Conservation (phyloP, 2,329 filamentous ascomycete species). For the Xenoacremonium recifei region DNA sequence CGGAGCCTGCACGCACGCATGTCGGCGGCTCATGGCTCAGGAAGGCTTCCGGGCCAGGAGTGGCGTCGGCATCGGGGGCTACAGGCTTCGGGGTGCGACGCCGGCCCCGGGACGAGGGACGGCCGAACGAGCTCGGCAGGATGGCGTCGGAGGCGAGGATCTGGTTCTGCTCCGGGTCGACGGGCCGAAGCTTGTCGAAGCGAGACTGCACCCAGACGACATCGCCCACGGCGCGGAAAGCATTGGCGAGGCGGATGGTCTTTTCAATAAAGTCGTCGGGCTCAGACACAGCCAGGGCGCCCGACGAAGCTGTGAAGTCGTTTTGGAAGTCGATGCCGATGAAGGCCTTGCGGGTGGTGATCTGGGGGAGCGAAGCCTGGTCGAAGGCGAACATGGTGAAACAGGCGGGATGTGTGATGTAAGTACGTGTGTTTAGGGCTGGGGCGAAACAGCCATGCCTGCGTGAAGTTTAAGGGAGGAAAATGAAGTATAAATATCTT, state of each 20-base stretch:
- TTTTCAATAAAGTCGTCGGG: slow-evolving; percentile 66
- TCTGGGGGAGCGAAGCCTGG: slow-evolving; percentile 51
- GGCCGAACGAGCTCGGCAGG: slow-evolving; percentile 16
- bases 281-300: slow-evolving; percentile 64
- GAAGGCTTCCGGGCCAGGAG: slow-evolving; percentile 43
- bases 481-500: too few species aligned
- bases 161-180: slow-evolving; percentile 51
- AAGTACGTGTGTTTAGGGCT: too few species aligned
- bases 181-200: slow-evolving; percentile 62
- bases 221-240: slow-evolving; percentile 69
- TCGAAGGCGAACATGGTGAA: slow-evolving; percentile 56
- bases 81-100: slow-evolving; percentile 11
- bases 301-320: slow-evolving; percentile 73
- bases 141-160: slow-evolving; percentile 43
- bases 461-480: too few species aligned
- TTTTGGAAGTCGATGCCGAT: slow-evolving; percentile 87
- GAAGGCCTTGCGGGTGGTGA: slow-evolving; percentile 66
- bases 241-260: slow-evolving; percentile 63
- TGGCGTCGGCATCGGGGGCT: too few species aligned
- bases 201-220: slow-evolving; percentile 84
- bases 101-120: slow-evolving; percentile 11
- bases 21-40: slow-evolving; percentile 40
- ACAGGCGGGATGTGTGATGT: neutral
- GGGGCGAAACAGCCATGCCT: too few species aligned
- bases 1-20: slow-evolving; percentile 44